Evolutionary conservation across 1,284 basidiomycete species (phyloP).

Genomic region (Puccinia triticina): DNA sequence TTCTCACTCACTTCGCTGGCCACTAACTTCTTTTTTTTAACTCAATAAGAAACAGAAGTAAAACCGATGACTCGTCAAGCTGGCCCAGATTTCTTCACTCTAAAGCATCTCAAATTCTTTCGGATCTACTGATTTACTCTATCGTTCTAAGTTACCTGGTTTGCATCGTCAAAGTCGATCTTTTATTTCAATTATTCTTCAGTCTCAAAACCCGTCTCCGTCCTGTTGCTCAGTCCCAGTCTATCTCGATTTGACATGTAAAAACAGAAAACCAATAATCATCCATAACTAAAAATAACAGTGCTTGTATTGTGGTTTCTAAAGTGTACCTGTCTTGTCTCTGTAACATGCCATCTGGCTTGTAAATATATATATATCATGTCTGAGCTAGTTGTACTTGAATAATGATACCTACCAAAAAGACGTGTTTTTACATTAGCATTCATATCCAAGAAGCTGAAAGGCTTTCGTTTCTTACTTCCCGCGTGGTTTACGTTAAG

Average conservation of each 20-base stretch:
- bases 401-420: no score
- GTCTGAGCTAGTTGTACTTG: no score
- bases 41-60: background rate
- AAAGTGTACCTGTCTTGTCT: no score
- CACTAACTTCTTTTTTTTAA: background rate
- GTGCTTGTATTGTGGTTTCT: no score
- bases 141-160: constrained; percentile 17
- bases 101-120: background rate
- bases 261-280: background rate
- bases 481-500: no score
- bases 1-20: background rate
- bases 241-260: constrained; percentile 3
- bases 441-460: no score
- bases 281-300: background rate
- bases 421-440: no score
- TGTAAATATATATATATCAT: no score
- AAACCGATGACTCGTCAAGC: background rate
- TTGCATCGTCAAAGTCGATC: constrained; percentile 11
- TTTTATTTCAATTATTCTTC: constrained; percentile 11
- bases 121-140: background rate
- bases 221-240: background rate
- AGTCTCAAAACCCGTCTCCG: background rate
- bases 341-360: no score
- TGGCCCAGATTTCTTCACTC: background rate
- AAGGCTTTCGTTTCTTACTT: no score